Evolutionary conservation across 495 filamentous ascomycete species (phyloP), one percentile per base, ranked within the genome.

Genomic region (Podospora pseudocomata): DNA sequence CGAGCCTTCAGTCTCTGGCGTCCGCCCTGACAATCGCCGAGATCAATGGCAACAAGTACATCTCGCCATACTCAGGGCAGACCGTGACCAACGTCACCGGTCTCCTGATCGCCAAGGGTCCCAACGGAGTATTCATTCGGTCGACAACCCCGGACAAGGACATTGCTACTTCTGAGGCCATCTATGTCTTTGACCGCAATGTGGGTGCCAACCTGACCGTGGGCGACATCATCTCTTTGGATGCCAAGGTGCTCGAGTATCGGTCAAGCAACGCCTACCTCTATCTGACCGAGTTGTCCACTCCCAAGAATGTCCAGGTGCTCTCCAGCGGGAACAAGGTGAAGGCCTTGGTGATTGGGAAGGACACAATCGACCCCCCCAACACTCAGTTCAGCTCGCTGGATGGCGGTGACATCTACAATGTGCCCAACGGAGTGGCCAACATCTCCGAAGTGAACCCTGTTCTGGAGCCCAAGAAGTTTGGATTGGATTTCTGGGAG

Each of bases 401-500:
- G 2, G 87, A 89, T 68, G 75, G 74, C 4, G 83, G 84, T 18
- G 82, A 85, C 60, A 78, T 88, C 20, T 87, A 86, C 60, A 77
- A 69, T 16, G 68, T 88, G 15, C 88, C 88, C 9, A 86, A 86
- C 65, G 86, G 83, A 60, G 77, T 73, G 59, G 78, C 73, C 69
- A 77, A 82, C 72, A 69, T 89, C 65, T 86, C 86, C 0, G 80
- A 74, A 13, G 80, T 73, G 26, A 89, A 89, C 72, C 86, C 86
- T 0, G 76, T 76, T 1, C 75, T 88, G 18, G 44, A 86, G 55
- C 86, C 87, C 3, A 74, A 78, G 4, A 67, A 78, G 62, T 88
- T 86, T 68, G 87, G 87, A 1, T 70, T 90, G 62, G 87, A 89
- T 73, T 90, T 89, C 71, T 90, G 87, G 87, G 83, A 89, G 79